Conservation (phyloP, 2,329 filamentous ascomycete species). For the Penicillium fuscoglaucum region DNA sequence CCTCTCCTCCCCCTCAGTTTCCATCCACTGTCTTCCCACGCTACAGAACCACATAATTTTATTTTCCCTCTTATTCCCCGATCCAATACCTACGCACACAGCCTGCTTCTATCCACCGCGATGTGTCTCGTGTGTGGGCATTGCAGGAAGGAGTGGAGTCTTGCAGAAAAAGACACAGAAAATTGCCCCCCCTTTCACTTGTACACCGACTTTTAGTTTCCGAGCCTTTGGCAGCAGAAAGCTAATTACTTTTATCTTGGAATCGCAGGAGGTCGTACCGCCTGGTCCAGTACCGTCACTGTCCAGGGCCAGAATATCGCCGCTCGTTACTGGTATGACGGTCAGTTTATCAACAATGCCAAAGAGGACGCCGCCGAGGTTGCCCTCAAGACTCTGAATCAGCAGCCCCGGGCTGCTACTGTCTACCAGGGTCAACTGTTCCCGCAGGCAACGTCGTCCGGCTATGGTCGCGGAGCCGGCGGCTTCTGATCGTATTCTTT, state of each 20-base stretch:
- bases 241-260: constrained; percentile 27
- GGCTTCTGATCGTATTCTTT: constrained; percentile 34
- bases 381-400: constrained; percentile 50
- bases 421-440: constrained; percentile 29
- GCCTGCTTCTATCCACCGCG: constrained; percentile 7
- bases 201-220: constrained; percentile 38
- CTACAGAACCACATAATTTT: constrained; percentile 32
- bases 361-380: constrained; percentile 89
- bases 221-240: constrained; percentile 21
- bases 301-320: constrained; percentile 64
- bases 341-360: constrained; percentile 81
- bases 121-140: constrained; percentile 22
- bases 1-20: constrained; percentile 2
- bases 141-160: constrained; percentile 30
- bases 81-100: neutral
- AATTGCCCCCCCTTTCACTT: constrained; percentile 9
- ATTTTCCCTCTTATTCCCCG: constrained; percentile 29
- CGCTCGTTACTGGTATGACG: constrained; percentile 91
- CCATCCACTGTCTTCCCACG: constrained; percentile 27
- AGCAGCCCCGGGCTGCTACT: constrained; percentile 27
- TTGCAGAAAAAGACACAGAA: constrained; percentile 15
- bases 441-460: constrained; percentile 16
- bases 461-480: constrained; percentile 20
- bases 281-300: constrained; percentile 82
- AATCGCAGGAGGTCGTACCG: constrained; percentile 74